Percentiles rank a stretch among this genome's conserved stretches.
These are phyloP conservation scores for Populus tomentosa DNA, from an alignment of 441 rosid genomes.

Conservation along the genomic window DNA sequence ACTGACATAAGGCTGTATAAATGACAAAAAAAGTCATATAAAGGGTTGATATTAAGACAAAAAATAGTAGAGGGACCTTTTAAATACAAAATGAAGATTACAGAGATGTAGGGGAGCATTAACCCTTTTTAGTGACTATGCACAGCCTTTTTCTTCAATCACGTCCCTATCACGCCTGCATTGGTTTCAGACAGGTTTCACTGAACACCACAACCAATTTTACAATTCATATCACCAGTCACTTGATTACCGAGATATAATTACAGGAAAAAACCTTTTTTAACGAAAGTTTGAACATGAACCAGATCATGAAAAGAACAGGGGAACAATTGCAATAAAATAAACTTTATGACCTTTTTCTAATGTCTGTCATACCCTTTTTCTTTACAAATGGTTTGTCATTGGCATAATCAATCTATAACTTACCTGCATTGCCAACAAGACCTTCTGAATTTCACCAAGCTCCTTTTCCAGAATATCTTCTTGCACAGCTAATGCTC, in stretches of 20 bases:
- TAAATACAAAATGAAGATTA: too few relatives aligned
- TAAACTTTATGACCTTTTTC: neutral
- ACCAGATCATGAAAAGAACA: neutral
- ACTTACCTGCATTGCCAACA: conserved; percentile 91
- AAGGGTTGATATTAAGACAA: too few relatives aligned
- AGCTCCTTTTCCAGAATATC: conserved; percentile 85
- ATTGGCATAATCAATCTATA: conserved; percentile 5
- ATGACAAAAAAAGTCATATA: too few relatives aligned
- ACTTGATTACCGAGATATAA: neutral
- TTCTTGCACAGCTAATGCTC: conserved; percentile 71
- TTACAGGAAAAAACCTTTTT: neutral
- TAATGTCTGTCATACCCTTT: neutral
- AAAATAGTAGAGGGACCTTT: too few relatives aligned
- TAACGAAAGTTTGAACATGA: neutral
- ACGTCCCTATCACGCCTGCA: too few relatives aligned
- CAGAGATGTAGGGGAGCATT: too few relatives aligned
- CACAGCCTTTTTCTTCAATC: too few relatives aligned
- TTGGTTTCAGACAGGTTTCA: neutral
- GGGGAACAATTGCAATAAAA: neutral
- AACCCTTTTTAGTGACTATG: neutral
- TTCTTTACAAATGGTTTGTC: neutral
- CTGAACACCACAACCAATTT: neutral
- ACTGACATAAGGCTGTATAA: too few relatives aligned
- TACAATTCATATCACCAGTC: neutral
- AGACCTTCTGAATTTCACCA: conserved; percentile 78